phyloP scores from a whole-genome alignment of 2,329 filamentous ascomycete species.

The Colletotrichum caudatum region DNA sequence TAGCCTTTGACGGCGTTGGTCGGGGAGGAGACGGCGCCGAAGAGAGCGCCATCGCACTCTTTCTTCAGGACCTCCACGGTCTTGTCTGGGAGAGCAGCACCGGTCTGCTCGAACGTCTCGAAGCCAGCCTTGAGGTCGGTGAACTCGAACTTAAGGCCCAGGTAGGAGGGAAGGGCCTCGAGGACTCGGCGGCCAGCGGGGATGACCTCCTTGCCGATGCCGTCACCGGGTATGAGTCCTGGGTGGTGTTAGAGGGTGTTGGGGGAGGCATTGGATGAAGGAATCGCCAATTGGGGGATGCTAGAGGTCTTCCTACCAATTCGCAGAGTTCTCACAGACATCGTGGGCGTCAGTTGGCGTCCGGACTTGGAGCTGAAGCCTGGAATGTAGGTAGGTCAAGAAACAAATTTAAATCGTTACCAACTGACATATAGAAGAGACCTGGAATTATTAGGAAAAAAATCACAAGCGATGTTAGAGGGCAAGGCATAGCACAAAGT shows the following conservation, averaged over 20 bases:
- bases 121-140: slow-evolving; percentile 93
- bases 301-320: slow-evolving; percentile 50
- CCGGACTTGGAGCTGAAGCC: slow-evolving; percentile 8
- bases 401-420: background rate
- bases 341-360: slow-evolving; percentile 45
- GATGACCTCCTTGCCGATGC: slow-evolving; percentile 98
- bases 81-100: slow-evolving; percentile 87
- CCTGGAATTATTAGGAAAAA: too few relatives aligned
- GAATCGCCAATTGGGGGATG: slow-evolving; percentile 4
- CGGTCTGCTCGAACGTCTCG: slow-evolving; percentile 91
- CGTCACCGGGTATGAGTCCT: slow-evolving; percentile 96
- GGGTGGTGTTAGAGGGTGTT: slow-evolving; percentile 20
- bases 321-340: slow-evolving; percentile 58
- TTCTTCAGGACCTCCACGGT: slow-evolving; percentile 90
- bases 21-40: slow-evolving; percentile 95
- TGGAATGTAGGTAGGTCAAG: slow-evolving; percentile 2
- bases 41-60: slow-evolving; percentile 95
- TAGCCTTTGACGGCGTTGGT: slow-evolving; percentile 92
- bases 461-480: too few relatives aligned
- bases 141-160: slow-evolving; percentile 94
- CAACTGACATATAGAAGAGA: too few relatives aligned
- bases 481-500: too few relatives aligned
- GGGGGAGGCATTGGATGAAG: background rate
- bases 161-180: slow-evolving; percentile 90
- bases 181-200: slow-evolving; percentile 91